These are phyloP conservation scores for Millerozyma miso DNA, from an alignment of 805 yeast species.

Conservation along the genomic window DNA sequence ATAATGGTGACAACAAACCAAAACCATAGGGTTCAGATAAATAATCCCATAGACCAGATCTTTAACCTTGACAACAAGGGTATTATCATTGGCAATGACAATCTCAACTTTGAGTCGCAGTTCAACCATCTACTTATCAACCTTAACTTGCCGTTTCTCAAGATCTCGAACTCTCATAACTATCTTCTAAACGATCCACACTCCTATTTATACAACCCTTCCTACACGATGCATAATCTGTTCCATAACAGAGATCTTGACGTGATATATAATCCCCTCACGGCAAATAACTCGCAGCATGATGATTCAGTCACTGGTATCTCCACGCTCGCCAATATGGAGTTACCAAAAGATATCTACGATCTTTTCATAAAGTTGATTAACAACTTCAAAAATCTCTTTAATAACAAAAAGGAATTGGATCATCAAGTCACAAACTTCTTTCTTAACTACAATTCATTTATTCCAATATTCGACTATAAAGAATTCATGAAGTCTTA, in stretches of 20 bases:
- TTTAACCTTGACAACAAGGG: conserved; percentile 42
- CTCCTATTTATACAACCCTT: conserved; percentile 38
- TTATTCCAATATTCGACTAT: conserved; percentile 53
- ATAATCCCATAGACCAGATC: conserved; percentile 43
- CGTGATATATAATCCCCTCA: conserved; percentile 37
- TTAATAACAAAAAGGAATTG: conserved; percentile 32
- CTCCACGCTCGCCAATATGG: conserved; percentile 13
- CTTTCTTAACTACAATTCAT: conserved; percentile 49
- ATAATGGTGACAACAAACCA: conserved; percentile 2
- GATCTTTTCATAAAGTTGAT: conserved; percentile 41
- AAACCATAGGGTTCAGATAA: conserved; percentile 21
- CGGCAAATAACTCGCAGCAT: conserved; percentile 20
- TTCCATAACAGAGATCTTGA: conserved; percentile 34
- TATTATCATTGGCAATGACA: conserved; percentile 42
- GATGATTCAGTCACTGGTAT: conserved; percentile 11
- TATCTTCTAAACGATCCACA: conserved; percentile 38
- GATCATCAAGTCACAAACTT: conserved; percentile 47
- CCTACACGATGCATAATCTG: conserved; percentile 33
- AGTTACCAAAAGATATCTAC: conserved; percentile 37
- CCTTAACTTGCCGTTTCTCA: conserved; percentile 40
- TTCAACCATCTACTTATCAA: conserved; percentile 41
- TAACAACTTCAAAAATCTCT: conserved; percentile 39
- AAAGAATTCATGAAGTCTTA: conserved; percentile 50
- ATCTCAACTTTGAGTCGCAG: conserved; percentile 42
- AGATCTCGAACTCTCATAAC: conserved; percentile 42